Percentiles rank a stretch among this genome's conserved stretches.
phyloP scores from a whole-genome alignment of 805 yeast species.

The Lachancea fermentati region DNA sequence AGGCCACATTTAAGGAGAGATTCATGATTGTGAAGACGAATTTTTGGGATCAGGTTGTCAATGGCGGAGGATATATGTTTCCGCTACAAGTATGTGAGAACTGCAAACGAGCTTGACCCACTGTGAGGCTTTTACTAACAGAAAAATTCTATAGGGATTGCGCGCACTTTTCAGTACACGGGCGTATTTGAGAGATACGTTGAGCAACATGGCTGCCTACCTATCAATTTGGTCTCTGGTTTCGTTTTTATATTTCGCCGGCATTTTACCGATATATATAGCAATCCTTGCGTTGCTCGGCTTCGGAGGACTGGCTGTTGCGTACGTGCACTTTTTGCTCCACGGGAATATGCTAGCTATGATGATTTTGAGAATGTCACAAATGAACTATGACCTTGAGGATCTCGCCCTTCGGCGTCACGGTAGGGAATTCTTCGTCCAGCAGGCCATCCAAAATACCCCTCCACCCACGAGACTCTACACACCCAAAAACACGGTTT shows the following conservation, averaged over 20 bases:
- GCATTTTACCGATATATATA: conserved; percentile 29
- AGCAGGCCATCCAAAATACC: conserved; percentile 6
- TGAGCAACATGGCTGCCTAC: conserved; percentile 15
- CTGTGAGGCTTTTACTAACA: conserved; percentile 3
- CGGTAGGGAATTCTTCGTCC: conserved; percentile 11
- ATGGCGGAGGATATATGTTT: conserved; percentile 18
- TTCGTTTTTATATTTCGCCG: conserved; percentile 24
- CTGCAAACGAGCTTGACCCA: neutral
- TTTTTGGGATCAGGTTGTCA: conserved; percentile 22
- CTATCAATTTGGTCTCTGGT: conserved; percentile 17
- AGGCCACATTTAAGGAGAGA: conserved; percentile 10
- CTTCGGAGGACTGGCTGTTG: conserved; percentile 25
- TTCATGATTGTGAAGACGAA: conserved; percentile 12
- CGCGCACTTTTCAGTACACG: conserved; percentile 13
- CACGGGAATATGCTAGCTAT: conserved; percentile 29
- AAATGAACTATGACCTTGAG: conserved; percentile 18
- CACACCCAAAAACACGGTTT: conserved; percentile 21
- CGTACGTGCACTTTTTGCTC: conserved; percentile 25
- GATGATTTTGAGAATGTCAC: conserved; percentile 29
- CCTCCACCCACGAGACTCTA: conserved; percentile 24
- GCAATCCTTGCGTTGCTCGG: conserved; percentile 26
- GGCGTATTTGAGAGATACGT: conserved; percentile 13
- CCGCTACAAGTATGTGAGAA: conserved; percentile 6
- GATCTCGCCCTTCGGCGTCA: conserved; percentile 12
- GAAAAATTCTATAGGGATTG: conserved; percentile 13